These are phyloP conservation scores for Grosmannia clavigera DNA, from an alignment of 2,329 filamentous ascomycete genomes.

Conservation along the genomic window DNA sequence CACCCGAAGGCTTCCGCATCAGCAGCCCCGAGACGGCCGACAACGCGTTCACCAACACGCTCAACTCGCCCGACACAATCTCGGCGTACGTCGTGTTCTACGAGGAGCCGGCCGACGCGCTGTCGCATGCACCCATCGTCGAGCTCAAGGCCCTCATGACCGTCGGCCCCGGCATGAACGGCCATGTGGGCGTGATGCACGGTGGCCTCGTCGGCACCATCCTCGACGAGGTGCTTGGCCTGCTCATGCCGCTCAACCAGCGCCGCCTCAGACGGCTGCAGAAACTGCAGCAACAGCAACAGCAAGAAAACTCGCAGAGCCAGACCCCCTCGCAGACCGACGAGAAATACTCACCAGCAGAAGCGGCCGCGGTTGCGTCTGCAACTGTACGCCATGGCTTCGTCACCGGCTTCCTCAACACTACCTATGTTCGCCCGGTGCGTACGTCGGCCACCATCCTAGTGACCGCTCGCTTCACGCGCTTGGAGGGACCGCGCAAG, in stretches of 20 bases:
- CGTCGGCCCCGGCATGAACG: constrained; percentile 40
- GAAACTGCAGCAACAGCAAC: neutral
- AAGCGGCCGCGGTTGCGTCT: constrained; percentile 8
- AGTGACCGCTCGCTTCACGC: constrained; percentile 29
- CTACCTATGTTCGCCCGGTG: constrained; percentile 40
- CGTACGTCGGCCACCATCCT: constrained; percentile 35
- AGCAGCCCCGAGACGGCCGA: constrained; percentile 2
- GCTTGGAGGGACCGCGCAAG: constrained; percentile 39
- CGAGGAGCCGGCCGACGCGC: constrained; percentile 15
- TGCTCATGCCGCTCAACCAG: constrained; percentile 31
- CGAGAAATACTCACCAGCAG: neutral
- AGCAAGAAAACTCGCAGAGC: neutral
- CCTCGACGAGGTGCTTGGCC: constrained; percentile 46
- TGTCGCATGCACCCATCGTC: constrained; percentile 10
- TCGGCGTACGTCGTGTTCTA: constrained; percentile 30
- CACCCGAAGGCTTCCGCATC: neutral
- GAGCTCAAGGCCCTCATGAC: constrained; percentile 22
- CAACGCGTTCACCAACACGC: constrained; percentile 30
- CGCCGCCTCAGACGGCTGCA: constrained; percentile 1
- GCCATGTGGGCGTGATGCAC: constrained; percentile 38
- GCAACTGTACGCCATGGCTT: constrained; percentile 15
- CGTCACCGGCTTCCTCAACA: constrained; percentile 43
- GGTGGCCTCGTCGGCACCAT: constrained; percentile 45
- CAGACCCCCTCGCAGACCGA: neutral
- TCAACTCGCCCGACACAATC: constrained; percentile 38